A percentile compares a stretch with the other conserved stretches of the same genome.
Conservation (phyloP, 2,329 filamentous ascomycete genomes). For the Penicillium glabrum region DNA sequence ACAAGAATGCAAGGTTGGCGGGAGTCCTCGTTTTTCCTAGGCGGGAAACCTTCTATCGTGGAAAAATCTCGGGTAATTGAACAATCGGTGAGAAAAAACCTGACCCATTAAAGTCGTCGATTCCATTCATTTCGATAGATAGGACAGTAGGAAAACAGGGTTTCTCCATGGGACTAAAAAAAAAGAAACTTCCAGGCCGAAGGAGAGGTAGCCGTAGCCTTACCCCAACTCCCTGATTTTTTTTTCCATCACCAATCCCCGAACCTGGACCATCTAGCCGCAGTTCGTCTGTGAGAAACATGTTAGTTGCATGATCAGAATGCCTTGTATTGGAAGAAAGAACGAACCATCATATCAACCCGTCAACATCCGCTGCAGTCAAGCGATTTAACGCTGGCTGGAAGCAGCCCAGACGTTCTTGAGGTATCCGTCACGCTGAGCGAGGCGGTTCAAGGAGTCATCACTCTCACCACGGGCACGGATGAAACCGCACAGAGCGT, state of each 20-base stretch:
- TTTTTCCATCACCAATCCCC: slow-evolving; percentile 23
- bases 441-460: slow-evolving; percentile 91
- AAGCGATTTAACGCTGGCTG: slow-evolving; percentile 51
- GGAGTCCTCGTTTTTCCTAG: not conserved
- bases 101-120: slow-evolving; percentile 26
- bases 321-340: not conserved
- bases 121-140: slow-evolving; percentile 31
- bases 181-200: slow-evolving; percentile 13
- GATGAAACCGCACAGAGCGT: slow-evolving; percentile 96
- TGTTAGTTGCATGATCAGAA: not conserved
- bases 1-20: slow-evolving; percentile 1
- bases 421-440: slow-evolving; percentile 93
- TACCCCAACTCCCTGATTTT: slow-evolving; percentile 21
- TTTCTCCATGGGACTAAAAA: slow-evolving; percentile 20
- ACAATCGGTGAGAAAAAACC: slow-evolving; percentile 21
- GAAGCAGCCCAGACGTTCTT: slow-evolving; percentile 92
- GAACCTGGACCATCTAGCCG: slow-evolving; percentile 27
- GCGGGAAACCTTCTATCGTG: slow-evolving; percentile 14
- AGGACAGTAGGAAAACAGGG: slow-evolving; percentile 27
- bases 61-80: slow-evolving; percentile 6
- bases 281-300: slow-evolving; percentile 20
- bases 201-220: slow-evolving; percentile 14
- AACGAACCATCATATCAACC: slow-evolving; percentile 30
- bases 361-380: slow-evolving; percentile 29
- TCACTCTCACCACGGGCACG: slow-evolving; percentile 97